phyloP scores from a whole-genome alignment of 768 basidiomycete species.

The Tricholoma saponaceum region DNA sequence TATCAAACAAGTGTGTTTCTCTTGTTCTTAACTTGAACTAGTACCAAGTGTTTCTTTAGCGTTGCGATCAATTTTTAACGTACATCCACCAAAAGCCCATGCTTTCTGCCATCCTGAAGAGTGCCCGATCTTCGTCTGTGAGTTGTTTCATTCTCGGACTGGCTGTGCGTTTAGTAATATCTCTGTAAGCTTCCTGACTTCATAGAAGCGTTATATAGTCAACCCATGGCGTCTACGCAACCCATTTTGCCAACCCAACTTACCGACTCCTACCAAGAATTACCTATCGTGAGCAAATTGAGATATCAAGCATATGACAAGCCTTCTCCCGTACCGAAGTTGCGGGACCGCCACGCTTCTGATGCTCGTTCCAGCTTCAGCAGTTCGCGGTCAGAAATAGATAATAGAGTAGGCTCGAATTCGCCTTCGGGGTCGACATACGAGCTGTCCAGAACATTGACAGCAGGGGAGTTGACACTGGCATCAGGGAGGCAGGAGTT shows the following conservation, averaged over 20 bases:
- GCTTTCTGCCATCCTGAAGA: conserved; percentile 43
- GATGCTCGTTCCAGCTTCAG: no score
- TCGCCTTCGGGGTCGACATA: conserved; percentile 22
- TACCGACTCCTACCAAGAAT: conserved; percentile 15
- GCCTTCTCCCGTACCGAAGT: conserved; percentile 47
- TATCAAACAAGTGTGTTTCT: conserved; percentile 49
- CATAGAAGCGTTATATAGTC: conserved; percentile 36
- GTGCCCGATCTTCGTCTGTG: conserved; percentile 56
- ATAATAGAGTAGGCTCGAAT: conserved; percentile 22
- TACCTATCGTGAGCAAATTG: conserved; percentile 42
- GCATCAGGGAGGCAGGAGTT: conserved; percentile 30
- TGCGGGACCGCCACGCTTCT: conserved; percentile 29
- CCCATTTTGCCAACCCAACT: conserved; percentile 12
- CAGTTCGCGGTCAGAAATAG: conserved; percentile 29
- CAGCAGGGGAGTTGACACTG: conserved; percentile 44
- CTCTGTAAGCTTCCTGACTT: conserved; percentile 67
- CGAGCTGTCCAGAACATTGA: conserved; percentile 23
- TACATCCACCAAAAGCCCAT: conserved; percentile 40
- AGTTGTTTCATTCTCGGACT: conserved; percentile 16
- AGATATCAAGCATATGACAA: conserved; percentile 70
- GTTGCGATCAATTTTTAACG: conserved; percentile 64
- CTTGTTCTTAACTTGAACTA: conserved; percentile 3
- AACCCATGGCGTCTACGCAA: conserved; percentile 5
- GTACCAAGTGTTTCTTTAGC: conserved; percentile 32
- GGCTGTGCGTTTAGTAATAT: neutral